Evolutionary conservation across 306 rosid species (phyloP).

Genomic region (Begonia fuchsioides): DNA sequence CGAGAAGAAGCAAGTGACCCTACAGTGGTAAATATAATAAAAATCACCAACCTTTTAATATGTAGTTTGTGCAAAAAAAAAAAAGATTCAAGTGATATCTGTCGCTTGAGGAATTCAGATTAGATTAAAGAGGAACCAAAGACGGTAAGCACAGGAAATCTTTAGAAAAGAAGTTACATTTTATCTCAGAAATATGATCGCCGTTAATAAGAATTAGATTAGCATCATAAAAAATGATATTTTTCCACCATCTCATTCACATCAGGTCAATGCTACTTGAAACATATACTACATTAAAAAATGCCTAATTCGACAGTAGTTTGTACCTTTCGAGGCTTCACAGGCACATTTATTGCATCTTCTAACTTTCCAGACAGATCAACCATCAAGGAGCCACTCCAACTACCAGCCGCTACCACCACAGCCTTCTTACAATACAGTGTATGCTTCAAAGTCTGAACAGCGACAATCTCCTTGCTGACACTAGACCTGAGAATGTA

Average conservation of each 20-base stretch:
- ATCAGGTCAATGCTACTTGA: no score
- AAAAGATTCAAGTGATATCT: neutral
- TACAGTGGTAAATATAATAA: slow-evolving; percentile 24
- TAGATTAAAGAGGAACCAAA: no score
- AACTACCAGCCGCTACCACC: slow-evolving; percentile 83
- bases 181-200: no score
- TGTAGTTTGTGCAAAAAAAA: slow-evolving; percentile 3
- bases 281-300: no score
- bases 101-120: no score
- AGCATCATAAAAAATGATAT: no score
- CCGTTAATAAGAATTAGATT: no score
- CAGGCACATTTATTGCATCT: slow-evolving; percentile 48
- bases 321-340: slow-evolving; percentile 70
- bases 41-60: slow-evolving; percentile 2
- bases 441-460: slow-evolving; percentile 45
- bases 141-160: no score
- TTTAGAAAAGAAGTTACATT: no score
- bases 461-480: slow-evolving; percentile 34
- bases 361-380: slow-evolving; percentile 50
- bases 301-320: no score
- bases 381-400: slow-evolving; percentile 80
- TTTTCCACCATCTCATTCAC: no score
- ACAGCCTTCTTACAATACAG: slow-evolving; percentile 58
- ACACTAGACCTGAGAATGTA: slow-evolving; percentile 37
- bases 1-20: slow-evolving; percentile 77